phyloP scores from a whole-genome alignment of 2,329 filamentous ascomycete species.

The Hypoxylon sp. region DNA sequence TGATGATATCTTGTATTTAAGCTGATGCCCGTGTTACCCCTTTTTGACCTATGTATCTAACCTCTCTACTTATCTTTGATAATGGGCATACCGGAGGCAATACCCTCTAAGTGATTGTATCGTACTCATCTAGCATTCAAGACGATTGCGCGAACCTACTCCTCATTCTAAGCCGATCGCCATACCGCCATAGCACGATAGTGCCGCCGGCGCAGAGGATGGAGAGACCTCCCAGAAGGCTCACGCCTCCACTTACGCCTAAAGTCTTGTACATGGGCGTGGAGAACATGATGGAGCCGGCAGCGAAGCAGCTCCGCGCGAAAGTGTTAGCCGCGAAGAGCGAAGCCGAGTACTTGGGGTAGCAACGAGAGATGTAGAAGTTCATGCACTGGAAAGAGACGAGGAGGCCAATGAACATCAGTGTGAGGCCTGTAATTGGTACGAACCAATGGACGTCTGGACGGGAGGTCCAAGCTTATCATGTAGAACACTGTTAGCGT shows the following conservation, averaged over 20 bases:
- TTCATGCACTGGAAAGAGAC: slow-evolving; percentile 45
- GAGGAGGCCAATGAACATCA: slow-evolving; percentile 46
- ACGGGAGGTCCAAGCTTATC: slow-evolving; percentile 46
- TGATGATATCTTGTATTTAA: slow-evolving; percentile 20
- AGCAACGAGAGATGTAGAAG: slow-evolving; percentile 46
- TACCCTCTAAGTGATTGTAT: not conserved
- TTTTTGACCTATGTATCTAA: not conserved
- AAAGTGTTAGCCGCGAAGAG: slow-evolving; percentile 36
- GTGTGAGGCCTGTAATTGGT: slow-evolving; percentile 50
- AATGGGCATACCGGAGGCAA: not conserved
- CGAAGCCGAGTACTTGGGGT: slow-evolving; percentile 36
- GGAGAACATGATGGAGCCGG: slow-evolving; percentile 32
- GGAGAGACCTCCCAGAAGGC: slow-evolving; percentile 28
- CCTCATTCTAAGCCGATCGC: slow-evolving; percentile 24
- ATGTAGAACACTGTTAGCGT: not conserved
- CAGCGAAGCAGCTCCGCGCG: slow-evolving; percentile 29
- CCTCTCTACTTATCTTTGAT: not conserved
- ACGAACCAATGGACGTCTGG: slow-evolving; percentile 43
- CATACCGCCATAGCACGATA: slow-evolving; percentile 26
- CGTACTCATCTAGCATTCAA: not conserved
- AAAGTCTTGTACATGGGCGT: slow-evolving; percentile 30
- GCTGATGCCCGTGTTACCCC: not conserved
- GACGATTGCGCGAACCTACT: slow-evolving; percentile 34
- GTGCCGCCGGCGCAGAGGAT: slow-evolving; percentile 30
- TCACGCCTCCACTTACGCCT: slow-evolving; percentile 30